These are phyloP conservation scores for Coffea humblotiana DNA, from an alignment of 305 asterid genomes.

Conservation along the genomic window DNA sequence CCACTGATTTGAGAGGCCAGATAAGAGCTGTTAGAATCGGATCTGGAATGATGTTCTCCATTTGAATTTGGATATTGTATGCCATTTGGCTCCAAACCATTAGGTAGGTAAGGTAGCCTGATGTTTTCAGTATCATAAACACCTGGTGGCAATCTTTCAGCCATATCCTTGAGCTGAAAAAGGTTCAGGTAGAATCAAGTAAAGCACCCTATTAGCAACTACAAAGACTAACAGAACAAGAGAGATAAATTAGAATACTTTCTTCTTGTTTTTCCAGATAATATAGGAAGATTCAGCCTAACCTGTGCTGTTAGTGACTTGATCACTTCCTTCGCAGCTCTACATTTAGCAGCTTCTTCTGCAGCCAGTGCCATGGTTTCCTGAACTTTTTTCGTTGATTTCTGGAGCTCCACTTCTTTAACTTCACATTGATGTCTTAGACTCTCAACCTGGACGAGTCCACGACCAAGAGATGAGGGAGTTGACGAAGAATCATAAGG, in stretches of 20 bases:
- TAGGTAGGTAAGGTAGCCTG: constrained; percentile 61
- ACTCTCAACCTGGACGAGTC: constrained; percentile 47
- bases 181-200: constrained; percentile 9
- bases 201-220: background rate
- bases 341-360: constrained; percentile 90
- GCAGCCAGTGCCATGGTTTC: constrained; percentile 80
- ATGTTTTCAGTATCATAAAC: constrained; percentile 72
- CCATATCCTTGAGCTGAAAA: constrained; percentile 91
- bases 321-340: constrained; percentile 95
- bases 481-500: background rate
- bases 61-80: constrained; percentile 40
- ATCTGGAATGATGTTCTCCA: constrained; percentile 54
- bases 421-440: constrained; percentile 67
- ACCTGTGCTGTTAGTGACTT: constrained; percentile 94
- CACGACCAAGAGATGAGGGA: constrained; percentile 17
- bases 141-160: constrained; percentile 91
- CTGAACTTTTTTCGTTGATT: constrained; percentile 69
- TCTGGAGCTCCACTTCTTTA: constrained; percentile 75
- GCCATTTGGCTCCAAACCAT: constrained; percentile 67
- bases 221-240: background rate
- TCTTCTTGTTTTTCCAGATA: background rate
- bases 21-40: constrained; percentile 42
- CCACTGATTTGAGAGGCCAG: constrained; percentile 41
- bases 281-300: constrained; percentile 18
- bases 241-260: background rate